phyloP scores from a whole-genome alignment of 768 basidiomycete genomes.

The Phlebiopsis flavidoalba region DNA sequence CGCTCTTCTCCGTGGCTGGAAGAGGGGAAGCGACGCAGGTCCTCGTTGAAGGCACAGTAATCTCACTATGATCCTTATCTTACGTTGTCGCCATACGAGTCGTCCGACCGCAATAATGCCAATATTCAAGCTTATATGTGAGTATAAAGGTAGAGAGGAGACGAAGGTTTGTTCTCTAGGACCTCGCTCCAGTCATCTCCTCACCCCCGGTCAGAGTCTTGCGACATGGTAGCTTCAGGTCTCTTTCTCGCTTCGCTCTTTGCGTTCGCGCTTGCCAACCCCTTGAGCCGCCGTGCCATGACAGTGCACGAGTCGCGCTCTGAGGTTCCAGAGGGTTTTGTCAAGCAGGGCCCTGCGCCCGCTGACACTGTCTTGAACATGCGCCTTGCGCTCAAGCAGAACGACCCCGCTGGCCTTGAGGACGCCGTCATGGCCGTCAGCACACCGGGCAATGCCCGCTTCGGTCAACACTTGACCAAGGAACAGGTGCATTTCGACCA shows the following conservation, averaged over 20 bases:
- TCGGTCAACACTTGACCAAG: constrained; percentile 33
- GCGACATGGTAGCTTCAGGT: constrained; percentile 14
- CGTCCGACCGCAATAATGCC: not conserved
- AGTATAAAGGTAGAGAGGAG: constrained; percentile 3
- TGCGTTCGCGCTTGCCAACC: constrained; percentile 15
- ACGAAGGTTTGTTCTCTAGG: not conserved
- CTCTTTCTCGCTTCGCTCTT: constrained; percentile 15
- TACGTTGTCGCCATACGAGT: not conserved
- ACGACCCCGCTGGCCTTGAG: constrained; percentile 32
- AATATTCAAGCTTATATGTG: not conserved
- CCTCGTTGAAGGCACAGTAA: not conserved
- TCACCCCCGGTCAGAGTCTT: constrained; percentile 5
- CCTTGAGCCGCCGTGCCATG: constrained; percentile 17
- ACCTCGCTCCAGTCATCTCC: constrained; percentile 4
- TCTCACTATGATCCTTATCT: constrained; percentile 10
- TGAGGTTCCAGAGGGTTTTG: constrained; percentile 24
- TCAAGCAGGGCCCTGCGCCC: constrained; percentile 23
- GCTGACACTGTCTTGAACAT: constrained; percentile 28
- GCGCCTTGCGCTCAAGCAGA: constrained; percentile 32
- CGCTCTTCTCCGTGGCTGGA: not conserved
- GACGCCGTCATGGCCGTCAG: constrained; percentile 32
- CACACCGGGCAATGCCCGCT: constrained; percentile 30
- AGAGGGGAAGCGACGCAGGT: not conserved
- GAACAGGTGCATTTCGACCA: constrained; percentile 27
- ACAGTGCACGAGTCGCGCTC: constrained; percentile 26